phyloP scores from a whole-genome alignment of 768 basidiomycete genomes.

The Xerocomellus intermedius region DNA sequence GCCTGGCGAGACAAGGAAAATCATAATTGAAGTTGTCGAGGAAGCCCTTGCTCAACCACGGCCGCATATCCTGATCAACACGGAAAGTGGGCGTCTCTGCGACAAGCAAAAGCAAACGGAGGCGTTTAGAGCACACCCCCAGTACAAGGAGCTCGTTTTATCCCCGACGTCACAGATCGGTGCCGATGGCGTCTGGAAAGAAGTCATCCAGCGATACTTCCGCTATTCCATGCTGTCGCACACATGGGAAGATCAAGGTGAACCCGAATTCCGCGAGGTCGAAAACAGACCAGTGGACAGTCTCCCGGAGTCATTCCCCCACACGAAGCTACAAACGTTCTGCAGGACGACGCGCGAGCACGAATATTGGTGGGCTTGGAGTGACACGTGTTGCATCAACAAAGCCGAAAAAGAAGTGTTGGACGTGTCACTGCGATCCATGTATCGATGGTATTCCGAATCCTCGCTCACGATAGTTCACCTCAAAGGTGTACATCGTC shows the following conservation, averaged over 20 bases:
- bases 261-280: slow-evolving; percentile 7
- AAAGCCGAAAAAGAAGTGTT: slow-evolving; percentile 16
- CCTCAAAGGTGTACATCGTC: slow-evolving; percentile 11
- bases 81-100: slow-evolving; percentile 14
- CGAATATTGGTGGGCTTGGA: slow-evolving; percentile 25
- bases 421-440: slow-evolving; percentile 20
- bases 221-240: slow-evolving; percentile 20
- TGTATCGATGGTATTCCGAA: slow-evolving; percentile 27
- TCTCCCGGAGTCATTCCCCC: neutral
- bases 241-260: slow-evolving; percentile 16
- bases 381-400: slow-evolving; percentile 28
- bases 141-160: slow-evolving; percentile 15
- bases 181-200: neutral
- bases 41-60: neutral
- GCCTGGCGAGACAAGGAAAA: neutral
- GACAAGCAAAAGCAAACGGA: slow-evolving; percentile 6
- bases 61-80: slow-evolving; percentile 15
- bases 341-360: slow-evolving; percentile 5
- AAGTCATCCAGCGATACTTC: slow-evolving; percentile 7
- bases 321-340: slow-evolving; percentile 12
- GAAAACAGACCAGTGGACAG: neutral
- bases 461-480: slow-evolving; percentile 27
- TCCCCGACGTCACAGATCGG: neutral
- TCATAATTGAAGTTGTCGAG: neutral
- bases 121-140: slow-evolving; percentile 7